phyloP scores from a whole-genome alignment of 2,329 filamentous ascomycete genomes.

The Venturia nashicola region DNA sequence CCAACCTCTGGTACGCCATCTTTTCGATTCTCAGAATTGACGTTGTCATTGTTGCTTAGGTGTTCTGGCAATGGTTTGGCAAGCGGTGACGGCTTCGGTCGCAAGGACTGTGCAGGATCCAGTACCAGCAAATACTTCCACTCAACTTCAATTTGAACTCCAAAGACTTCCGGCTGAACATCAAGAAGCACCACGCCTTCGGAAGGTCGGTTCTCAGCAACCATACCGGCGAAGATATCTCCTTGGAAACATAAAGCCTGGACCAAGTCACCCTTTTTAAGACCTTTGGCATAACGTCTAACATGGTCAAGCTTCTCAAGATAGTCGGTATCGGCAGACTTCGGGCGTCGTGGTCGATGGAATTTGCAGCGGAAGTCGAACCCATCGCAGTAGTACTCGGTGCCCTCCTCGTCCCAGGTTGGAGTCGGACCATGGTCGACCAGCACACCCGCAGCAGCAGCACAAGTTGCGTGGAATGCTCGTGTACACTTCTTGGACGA shows the following conservation, averaged over 20 bases:
- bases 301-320: constrained; percentile 62
- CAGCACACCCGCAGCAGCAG: constrained; percentile 80
- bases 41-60: constrained; percentile 33
- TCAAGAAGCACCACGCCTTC: constrained; percentile 37
- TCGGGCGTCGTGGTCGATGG: constrained; percentile 78
- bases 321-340: constrained; percentile 51
- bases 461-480: constrained; percentile 91
- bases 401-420: constrained; percentile 79
- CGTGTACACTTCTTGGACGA: constrained; percentile 87
- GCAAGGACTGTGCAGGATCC: constrained; percentile 55
- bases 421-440: constrained; percentile 78
- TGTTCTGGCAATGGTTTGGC: constrained; percentile 56
- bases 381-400: constrained; percentile 81
- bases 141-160: constrained; percentile 55
- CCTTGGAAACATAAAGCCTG: constrained; percentile 76
- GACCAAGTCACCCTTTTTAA: constrained; percentile 64
- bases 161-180: constrained; percentile 26
- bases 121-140: constrained; percentile 75
- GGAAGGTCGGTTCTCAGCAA: constrained; percentile 78
- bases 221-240: constrained; percentile 81
- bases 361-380: constrained; percentile 93
- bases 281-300: constrained; percentile 51
- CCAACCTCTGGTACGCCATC: constrained; percentile 37
- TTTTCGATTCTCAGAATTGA: constrained; percentile 33
- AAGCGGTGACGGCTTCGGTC: constrained; percentile 62